These are phyloP conservation scores for Lumnitzera littorea DNA, from an alignment of 345 rosid species.

Conservation along the genomic window DNA sequence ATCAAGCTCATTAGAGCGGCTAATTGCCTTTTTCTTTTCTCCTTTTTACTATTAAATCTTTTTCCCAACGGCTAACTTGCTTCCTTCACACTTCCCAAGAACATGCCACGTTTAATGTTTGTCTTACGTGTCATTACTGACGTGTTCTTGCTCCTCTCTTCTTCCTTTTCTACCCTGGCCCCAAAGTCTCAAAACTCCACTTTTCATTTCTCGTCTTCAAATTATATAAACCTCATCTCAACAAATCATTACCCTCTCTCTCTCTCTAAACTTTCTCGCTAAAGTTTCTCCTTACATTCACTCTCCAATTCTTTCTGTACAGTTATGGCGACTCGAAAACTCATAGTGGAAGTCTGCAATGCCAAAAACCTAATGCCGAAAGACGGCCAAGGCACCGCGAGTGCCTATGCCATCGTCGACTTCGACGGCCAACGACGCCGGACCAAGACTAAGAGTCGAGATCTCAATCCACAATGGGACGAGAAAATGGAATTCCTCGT, in stretches of 20 bases:
- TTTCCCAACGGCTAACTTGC: too few species aligned
- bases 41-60: too few species aligned
- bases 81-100: not conserved
- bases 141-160: constrained; percentile 4
- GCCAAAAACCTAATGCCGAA: constrained; percentile 88
- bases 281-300: constrained; percentile 3
- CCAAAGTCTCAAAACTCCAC: not conserved
- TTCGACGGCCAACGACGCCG: constrained; percentile 77
- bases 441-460: constrained; percentile 72
- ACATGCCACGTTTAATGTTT: constrained; percentile 6
- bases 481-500: constrained; percentile 77
- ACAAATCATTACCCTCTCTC: constrained; percentile 1
- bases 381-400: constrained; percentile 93
- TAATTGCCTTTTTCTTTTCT: too few species aligned
- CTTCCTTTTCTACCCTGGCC: not conserved
- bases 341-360: constrained; percentile 65
- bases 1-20: too few species aligned
- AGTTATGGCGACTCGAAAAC: constrained; percentile 58
- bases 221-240: not conserved
- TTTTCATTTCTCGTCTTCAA: not conserved
- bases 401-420: constrained; percentile 74
- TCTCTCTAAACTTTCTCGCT: not conserved
- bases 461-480: constrained; percentile 89
- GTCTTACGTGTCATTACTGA: not conserved
- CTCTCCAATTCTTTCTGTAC: not conserved